phyloP scores from a whole-genome alignment of 208 protist species.

The Trypanosoma melophagium region DNA sequence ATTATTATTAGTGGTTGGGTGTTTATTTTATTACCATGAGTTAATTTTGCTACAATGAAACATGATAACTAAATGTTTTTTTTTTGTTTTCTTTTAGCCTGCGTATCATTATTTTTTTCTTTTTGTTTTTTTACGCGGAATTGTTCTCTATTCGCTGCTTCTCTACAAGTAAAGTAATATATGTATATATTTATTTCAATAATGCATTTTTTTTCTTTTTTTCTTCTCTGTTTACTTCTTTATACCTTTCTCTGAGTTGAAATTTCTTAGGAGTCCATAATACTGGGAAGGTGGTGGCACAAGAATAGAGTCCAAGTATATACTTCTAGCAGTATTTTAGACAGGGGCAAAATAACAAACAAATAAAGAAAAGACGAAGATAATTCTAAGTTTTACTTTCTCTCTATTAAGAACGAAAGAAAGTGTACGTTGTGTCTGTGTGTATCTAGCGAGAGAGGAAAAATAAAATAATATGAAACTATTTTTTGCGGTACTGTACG shows the following conservation, averaged over 20 bases:
- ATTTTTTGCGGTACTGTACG: constrained; percentile 9
- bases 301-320: background rate
- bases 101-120: constrained; percentile 12
- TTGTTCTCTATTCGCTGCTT: too few relatives aligned
- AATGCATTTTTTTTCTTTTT: constrained; percentile 3
- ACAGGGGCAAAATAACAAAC: background rate
- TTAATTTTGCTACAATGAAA: background rate
- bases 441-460: too few relatives aligned
- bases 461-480: background rate
- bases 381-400: too few relatives aligned
- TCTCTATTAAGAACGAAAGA: too few relatives aligned
- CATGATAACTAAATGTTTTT: background rate
- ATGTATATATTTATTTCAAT: background rate
- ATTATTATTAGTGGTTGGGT: too few relatives aligned
- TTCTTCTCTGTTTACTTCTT: constrained; percentile 6
- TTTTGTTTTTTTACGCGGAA: constrained; percentile 5
- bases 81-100: constrained; percentile 5
- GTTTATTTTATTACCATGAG: too few relatives aligned
- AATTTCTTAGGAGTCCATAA: too few relatives aligned
- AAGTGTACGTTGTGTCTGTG: too few relatives aligned
- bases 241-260: too few relatives aligned
- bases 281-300: background rate
- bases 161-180: too few relatives aligned
- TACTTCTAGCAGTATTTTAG: background rate
- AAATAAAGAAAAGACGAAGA: background rate